Base-by-base conservation (phyloP, 768 basidiomycete species). In the Arthromyces matolae region DNA sequence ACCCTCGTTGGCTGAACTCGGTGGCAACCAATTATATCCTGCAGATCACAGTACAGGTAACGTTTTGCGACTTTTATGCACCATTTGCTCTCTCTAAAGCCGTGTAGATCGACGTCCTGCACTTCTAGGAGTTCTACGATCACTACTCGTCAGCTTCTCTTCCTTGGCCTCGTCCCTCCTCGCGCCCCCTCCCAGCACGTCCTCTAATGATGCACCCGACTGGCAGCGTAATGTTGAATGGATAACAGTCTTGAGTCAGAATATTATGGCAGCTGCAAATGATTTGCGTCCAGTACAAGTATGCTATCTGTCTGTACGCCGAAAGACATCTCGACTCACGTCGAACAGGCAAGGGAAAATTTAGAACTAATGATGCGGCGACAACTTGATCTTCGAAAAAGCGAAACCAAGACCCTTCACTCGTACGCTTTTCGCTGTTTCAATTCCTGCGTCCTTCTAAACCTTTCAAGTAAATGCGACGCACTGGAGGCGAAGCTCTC, bases 251-350 rank as follows among this genome's bases (percentile, higher is more conserved):
- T 77, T 92, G 44, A 81, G 81, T 6, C 86, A 90, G 63, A 95
- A 94, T 63, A 76, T 95, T 47, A 89, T 93, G 81, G 88, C 85
- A 12, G 87, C 89, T 14, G 89, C 88, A 29, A 95, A 95, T 59
- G 91, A 93, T 57, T 67, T 94, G 42, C 80, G 93, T 20, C 92
- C 91, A 1, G 86, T 93, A 4, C 92, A 94, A 77, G 90, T 84
- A 53, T 34, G 45, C 1, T 37, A 13, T 36, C 27, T 35, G 31
- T 20, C 5, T 9, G 22, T 8, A 8, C 13, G 1, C 23, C n/a
- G 27, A 40, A 31, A 20, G 3, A 29, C 24, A 5, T 45, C 38
- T 23, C 37, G 16, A 37, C 14, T 47, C 22, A 20, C 25, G 27
- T 16, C 41, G 43, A 18, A 52, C 33, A 91, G 85, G 91, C 92